A percentile compares a stretch with the other conserved stretches of the same genome.
Evolutionary conservation across 108 stramenopile genomes (phyloP).

Genomic region (Pseudonitzschia pungens): DNA sequence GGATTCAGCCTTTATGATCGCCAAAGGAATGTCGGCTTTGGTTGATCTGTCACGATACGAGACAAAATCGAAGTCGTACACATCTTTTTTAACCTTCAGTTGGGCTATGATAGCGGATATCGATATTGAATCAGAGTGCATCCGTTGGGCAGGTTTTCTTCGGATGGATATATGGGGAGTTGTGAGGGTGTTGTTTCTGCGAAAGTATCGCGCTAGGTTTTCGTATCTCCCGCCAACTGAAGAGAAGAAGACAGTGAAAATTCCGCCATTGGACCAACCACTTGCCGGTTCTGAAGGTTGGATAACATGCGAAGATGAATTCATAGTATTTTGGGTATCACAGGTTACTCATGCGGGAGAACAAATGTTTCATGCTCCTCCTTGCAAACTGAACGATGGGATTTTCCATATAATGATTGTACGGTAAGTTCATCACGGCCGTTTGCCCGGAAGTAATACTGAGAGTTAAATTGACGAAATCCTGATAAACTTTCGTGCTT

Average conservation of each 20-base stretch:
- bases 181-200: conserved; percentile 55
- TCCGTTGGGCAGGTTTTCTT: conserved; percentile 68
- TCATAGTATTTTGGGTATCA: conserved; percentile 84
- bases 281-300: conserved; percentile 49
- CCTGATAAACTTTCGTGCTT: conserved; percentile 1
- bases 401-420: conserved; percentile 77
- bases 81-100: conserved; percentile 74
- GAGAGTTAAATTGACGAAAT: neutral
- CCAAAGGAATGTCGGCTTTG: conserved; percentile 53
- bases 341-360: conserved; percentile 70
- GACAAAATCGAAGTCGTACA: conserved; percentile 46
- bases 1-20: conserved; percentile 73
- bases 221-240: conserved; percentile 61
- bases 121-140: conserved; percentile 82
- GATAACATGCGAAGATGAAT: conserved; percentile 67
- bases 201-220: conserved; percentile 65
- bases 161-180: conserved; percentile 83
- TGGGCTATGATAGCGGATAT: conserved; percentile 90
- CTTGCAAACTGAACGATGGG: conserved; percentile 69
- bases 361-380: conserved; percentile 61
- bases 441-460: neutral
- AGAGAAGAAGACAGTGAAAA: neutral
- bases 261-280: conserved; percentile 61
- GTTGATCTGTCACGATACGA: conserved; percentile 72
- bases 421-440: conserved; percentile 38